These are phyloP conservation scores for Phenoliferia sp. DNA, from an alignment of 1,284 basidiomycete species.

Conservation along the genomic window DNA sequence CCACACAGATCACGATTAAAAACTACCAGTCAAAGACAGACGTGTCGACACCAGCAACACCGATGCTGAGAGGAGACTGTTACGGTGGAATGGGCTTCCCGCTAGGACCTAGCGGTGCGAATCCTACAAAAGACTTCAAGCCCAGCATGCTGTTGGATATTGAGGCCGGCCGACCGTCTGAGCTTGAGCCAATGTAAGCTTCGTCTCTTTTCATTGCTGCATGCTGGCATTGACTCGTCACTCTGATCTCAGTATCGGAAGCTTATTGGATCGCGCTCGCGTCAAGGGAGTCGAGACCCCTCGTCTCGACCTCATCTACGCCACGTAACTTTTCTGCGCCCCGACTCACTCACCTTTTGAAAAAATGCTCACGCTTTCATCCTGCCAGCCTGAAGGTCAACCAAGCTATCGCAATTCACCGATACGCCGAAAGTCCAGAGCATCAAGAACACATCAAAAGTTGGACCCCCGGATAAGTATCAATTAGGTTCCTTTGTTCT, in stretches of 20 bases:
- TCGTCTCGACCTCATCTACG: slow-evolving; percentile 26
- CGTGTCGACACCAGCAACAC: slow-evolving; percentile 16
- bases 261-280: slow-evolving; percentile 28
- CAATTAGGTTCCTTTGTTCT: background rate
- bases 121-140: slow-evolving; percentile 21
- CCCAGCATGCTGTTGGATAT: slow-evolving; percentile 30
- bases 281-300: slow-evolving; percentile 28
- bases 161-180: slow-evolving; percentile 26
- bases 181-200: slow-evolving; percentile 20
- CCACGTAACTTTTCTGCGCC: background rate
- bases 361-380: background rate
- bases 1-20: slow-evolving; percentile 17
- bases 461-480: slow-evolving; percentile 1
- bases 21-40: slow-evolving; percentile 16
- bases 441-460: slow-evolving; percentile 23
- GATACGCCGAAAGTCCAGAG: slow-evolving; percentile 2
- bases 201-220: background rate
- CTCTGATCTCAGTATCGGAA: slow-evolving; percentile 15
- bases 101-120: background rate
- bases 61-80: background rate
- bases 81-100: slow-evolving; percentile 17
- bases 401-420: slow-evolving; percentile 11
- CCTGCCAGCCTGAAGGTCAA: slow-evolving; percentile 17
- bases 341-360: background rate
- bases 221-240: too few relatives aligned